Percentiles rank a stretch among this genome's conserved stretches.
These are phyloP conservation scores for Alternaria burnsii DNA, from an alignment of 2,329 filamentous ascomycete species.

Conservation along the genomic window DNA sequence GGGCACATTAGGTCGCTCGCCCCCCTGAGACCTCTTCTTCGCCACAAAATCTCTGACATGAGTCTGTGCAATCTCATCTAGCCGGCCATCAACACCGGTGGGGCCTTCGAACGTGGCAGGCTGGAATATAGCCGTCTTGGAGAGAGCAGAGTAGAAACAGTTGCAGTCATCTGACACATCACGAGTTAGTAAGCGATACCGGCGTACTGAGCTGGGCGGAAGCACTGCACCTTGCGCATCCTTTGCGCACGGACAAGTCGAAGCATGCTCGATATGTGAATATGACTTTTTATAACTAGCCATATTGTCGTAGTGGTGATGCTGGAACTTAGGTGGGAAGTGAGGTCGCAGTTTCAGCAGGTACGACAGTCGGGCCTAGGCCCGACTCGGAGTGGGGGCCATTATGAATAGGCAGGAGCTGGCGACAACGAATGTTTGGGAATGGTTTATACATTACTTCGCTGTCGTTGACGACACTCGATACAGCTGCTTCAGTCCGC, in stretches of 20 bases:
- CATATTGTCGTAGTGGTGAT: conserved; percentile 6
- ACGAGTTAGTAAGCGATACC: neutral
- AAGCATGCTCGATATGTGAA: conserved; percentile 19
- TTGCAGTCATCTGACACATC: conserved; percentile 14
- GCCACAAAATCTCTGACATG: conserved; percentile 16
- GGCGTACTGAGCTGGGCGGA: neutral
- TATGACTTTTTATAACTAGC: conserved; percentile 12
- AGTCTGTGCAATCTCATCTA: conserved; percentile 17
- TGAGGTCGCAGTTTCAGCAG: conserved; percentile 9
- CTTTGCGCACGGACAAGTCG: conserved; percentile 12
- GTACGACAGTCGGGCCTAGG: conserved; percentile 1
- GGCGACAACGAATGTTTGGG: neutral
- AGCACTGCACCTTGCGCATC: conserved; percentile 16
- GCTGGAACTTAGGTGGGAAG: neutral
- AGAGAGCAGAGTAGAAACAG: conserved; percentile 22
- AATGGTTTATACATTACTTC: neutral
- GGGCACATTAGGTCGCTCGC: neutral
- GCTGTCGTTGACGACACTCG: neutral
- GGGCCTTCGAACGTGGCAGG: conserved; percentile 16
- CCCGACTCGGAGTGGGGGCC: conserved; percentile 11
- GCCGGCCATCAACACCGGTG: neutral
- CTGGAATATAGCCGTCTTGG: conserved; percentile 19
- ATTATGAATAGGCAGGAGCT: neutral
- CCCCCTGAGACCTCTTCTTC: neutral
- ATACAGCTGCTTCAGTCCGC: conserved; percentile 24